Evolutionary conservation across 441 rosid species (phyloP).

Genomic region (Populus hybrid): DNA sequence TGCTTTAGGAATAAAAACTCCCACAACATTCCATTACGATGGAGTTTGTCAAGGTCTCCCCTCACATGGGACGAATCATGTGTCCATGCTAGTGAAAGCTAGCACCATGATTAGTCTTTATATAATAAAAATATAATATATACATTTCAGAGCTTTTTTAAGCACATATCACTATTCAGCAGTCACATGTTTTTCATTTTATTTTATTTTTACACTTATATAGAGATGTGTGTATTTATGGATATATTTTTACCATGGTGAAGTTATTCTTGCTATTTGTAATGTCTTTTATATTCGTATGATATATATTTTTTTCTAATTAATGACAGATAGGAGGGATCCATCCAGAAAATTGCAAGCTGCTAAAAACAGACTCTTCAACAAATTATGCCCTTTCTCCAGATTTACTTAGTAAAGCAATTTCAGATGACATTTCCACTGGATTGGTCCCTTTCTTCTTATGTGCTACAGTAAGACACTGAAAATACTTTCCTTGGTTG

Average conservation of each 20-base stretch:
- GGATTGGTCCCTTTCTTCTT: constrained; percentile 79
- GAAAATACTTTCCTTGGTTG: neutral
- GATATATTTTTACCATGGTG: neutral
- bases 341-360: constrained; percentile 61
- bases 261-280: neutral
- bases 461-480: constrained; percentile 65
- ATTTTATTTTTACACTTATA: neutral
- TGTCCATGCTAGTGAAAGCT: too few species aligned
- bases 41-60: neutral
- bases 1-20: neutral
- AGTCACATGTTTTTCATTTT: neutral
- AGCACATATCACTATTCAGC: too few species aligned
- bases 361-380: constrained; percentile 61
- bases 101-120: too few species aligned
- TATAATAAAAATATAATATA: too few species aligned
- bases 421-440: constrained; percentile 53
- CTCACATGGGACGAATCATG: too few species aligned
- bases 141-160: too few species aligned
- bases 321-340: constrained; percentile 72
- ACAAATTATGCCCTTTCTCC: constrained; percentile 64
- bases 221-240: neutral
- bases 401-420: constrained; percentile 46
- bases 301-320: constrained; percentile 13
- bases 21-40: neutral
- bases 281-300: neutral